These are phyloP conservation scores for Hippophae rhamnoides DNA, from an alignment of 306 rosid species.

Conservation along the genomic window DNA sequence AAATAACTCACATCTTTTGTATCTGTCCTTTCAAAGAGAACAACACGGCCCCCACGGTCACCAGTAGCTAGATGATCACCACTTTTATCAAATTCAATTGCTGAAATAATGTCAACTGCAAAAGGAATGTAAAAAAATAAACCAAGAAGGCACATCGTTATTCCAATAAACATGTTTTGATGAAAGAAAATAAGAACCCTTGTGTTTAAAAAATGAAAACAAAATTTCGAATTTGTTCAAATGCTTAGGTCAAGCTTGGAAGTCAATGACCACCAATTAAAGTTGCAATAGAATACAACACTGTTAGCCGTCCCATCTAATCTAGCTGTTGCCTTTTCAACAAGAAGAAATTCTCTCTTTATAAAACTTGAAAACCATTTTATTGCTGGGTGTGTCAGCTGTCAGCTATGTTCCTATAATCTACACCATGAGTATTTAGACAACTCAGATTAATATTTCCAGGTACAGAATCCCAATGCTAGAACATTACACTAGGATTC, in stretches of 20 bases:
- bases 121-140: slow-evolving; percentile 9
- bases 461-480: too few species aligned
- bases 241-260: neutral
- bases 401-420: too few species aligned
- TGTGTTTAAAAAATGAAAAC: neutral
- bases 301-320: too few species aligned
- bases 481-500: too few species aligned
- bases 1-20: slow-evolving; percentile 40
- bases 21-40: slow-evolving; percentile 43
- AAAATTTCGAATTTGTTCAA: neutral
- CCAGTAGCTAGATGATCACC: slow-evolving; percentile 65
- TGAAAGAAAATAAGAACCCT: neutral
- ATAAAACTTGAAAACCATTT: too few species aligned
- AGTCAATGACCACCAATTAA: neutral
- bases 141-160: slow-evolving; percentile 7
- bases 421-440: too few species aligned
- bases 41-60: slow-evolving; percentile 68
- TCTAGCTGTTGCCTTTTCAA: neutral
- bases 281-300: neutral
- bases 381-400: too few species aligned
- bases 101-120: slow-evolving; percentile 44
- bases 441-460: too few species aligned
- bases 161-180: slow-evolving; percentile 2
- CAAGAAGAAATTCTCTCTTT: neutral
- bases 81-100: slow-evolving; percentile 49